Percentiles rank a stretch among this genome's conserved stretches.
Conservation (phyloP, 768 basidiomycete genomes). For the Suillus subaureus region DNA sequence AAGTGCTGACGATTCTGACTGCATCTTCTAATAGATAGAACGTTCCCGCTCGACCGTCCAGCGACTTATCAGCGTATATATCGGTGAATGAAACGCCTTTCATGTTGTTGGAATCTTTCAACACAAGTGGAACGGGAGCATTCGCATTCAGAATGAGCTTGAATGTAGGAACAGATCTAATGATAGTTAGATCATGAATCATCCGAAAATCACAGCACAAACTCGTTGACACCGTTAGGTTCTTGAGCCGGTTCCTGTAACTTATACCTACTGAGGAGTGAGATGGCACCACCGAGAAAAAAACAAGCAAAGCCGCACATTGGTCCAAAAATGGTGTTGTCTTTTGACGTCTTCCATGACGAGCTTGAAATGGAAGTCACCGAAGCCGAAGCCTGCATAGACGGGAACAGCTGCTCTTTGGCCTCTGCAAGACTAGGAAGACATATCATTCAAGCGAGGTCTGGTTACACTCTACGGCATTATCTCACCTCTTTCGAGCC, state of each 20-base stretch:
- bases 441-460: slow-evolving; percentile 8
- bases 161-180: slow-evolving; percentile 38
- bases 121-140: slow-evolving; percentile 50
- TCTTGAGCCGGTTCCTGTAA: slow-evolving; percentile 1
- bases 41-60: slow-evolving; percentile 54
- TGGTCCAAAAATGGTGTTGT: slow-evolving; percentile 62
- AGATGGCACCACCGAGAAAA: background rate
- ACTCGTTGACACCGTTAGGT: slow-evolving; percentile 20
- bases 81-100: slow-evolving; percentile 39
- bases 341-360: slow-evolving; percentile 23
- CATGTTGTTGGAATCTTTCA: slow-evolving; percentile 43
- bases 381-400: slow-evolving; percentile 26
- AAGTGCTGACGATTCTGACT: slow-evolving; percentile 50
- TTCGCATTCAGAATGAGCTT: slow-evolving; percentile 52
- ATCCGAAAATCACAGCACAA: slow-evolving; percentile 7
- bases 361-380: slow-evolving; percentile 41
- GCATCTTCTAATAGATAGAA: slow-evolving; percentile 58
- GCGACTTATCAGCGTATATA: slow-evolving; percentile 36
- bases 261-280: slow-evolving; percentile 5
- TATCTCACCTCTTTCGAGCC: slow-evolving; percentile 28
- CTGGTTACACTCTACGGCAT: background rate
- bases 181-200: background rate
- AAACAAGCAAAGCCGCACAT: slow-evolving; percentile 43
- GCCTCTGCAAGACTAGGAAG: slow-evolving; percentile 41
- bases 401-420: slow-evolving; percentile 53